Conservation (phyloP, 169 alveolate genomes). For the Plasmodium reichenowi region DNA sequence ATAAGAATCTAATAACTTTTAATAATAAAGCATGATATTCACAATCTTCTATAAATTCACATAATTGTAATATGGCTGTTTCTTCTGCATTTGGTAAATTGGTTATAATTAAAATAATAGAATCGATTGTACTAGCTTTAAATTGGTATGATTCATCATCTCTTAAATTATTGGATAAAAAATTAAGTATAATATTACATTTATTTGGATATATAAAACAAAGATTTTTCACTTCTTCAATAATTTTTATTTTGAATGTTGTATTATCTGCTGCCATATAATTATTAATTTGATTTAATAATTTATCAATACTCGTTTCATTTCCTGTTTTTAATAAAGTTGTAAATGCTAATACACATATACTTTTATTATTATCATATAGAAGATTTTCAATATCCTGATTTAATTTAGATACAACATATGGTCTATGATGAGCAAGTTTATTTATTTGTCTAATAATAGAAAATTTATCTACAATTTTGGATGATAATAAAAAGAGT, state of each 20-base stretch:
- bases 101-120: slow-evolving; percentile 91
- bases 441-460: slow-evolving; percentile 79
- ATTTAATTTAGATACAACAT: slow-evolving; percentile 71
- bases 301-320: slow-evolving; percentile 94
- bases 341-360: slow-evolving; percentile 96
- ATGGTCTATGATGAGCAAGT: slow-evolving; percentile 81
- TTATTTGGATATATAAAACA: slow-evolving; percentile 94
- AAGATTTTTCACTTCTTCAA: slow-evolving; percentile 93
- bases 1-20: slow-evolving; percentile 91
- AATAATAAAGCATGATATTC: slow-evolving; percentile 92
- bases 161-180: slow-evolving; percentile 92
- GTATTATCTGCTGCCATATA: slow-evolving; percentile 87
- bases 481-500: slow-evolving; percentile 64
- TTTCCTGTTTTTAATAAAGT: slow-evolving; percentile 96
- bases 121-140: slow-evolving; percentile 93
- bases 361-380: slow-evolving; percentile 91
- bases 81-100: slow-evolving; percentile 88
- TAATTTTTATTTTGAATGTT: slow-evolving; percentile 93
- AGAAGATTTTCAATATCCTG: slow-evolving; percentile 93
- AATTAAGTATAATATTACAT: slow-evolving; percentile 90
- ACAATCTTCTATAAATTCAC: slow-evolving; percentile 99
- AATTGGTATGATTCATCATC: slow-evolving; percentile 93
- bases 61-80: slow-evolving; percentile 91
- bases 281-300: slow-evolving; percentile 88
- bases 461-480: slow-evolving; percentile 51